Evolutionary conservation across 352 stramenopile species (phyloP).

Genomic region (Thalassiosira mediterranea): DNA sequence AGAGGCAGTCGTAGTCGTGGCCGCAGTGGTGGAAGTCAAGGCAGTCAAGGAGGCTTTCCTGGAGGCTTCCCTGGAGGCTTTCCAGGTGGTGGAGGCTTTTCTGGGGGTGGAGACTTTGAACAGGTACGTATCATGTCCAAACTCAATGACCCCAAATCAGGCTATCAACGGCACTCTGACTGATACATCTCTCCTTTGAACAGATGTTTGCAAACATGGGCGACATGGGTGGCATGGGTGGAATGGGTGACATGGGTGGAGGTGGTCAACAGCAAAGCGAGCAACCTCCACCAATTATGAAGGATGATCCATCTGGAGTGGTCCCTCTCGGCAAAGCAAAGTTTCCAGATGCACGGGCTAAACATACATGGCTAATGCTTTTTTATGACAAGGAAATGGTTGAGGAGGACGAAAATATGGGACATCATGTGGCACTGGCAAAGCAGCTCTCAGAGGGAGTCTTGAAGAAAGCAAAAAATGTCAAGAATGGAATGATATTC

Average conservation of each 20-base stretch:
- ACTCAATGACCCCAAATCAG: no score
- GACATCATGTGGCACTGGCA: conserved; percentile 24
- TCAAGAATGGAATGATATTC: conserved; percentile 59
- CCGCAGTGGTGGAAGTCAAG: conserved; percentile 15
- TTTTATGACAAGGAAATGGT: conserved; percentile 68
- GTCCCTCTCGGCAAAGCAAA: conserved; percentile 70
- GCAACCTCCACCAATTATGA: conserved; percentile 49
- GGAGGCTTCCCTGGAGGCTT: conserved; percentile 21
- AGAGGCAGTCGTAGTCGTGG: no score
- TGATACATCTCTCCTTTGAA: conserved; percentile 36
- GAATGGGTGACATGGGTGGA: conserved; percentile 9
- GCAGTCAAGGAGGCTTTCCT: conserved; percentile 1
- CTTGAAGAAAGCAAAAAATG: conserved; percentile 42
- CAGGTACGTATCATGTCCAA: neutral
- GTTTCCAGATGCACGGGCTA: conserved; percentile 69
- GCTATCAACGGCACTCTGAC: neutral
- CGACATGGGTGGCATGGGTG: conserved; percentile 27
- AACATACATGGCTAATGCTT: conserved; percentile 76
- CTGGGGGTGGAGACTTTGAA: conserved; percentile 2
- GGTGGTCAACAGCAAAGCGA: conserved; percentile 10
- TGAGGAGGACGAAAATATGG: conserved; percentile 32
- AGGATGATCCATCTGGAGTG: conserved; percentile 53
- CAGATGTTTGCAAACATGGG: conserved; percentile 57
- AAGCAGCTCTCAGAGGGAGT: conserved; percentile 37
- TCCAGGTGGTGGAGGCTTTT: neutral